These are phyloP conservation scores for Ascochyta rabiei DNA, from an alignment of 2,329 filamentous ascomycete species.

Conservation along the genomic window DNA sequence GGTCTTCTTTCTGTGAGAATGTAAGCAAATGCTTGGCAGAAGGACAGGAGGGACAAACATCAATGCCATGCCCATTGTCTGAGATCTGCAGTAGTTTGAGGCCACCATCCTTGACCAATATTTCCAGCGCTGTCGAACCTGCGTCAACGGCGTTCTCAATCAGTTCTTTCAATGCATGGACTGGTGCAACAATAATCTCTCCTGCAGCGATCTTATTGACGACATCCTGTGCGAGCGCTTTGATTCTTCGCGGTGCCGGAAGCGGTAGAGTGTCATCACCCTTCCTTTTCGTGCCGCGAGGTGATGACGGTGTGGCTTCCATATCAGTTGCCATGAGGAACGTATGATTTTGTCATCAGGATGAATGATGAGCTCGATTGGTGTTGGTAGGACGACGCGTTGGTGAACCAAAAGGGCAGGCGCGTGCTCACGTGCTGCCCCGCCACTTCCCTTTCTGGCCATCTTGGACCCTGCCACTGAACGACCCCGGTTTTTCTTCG, in stretches of 20 bases:
- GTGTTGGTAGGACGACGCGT: slow-evolving; percentile 14
- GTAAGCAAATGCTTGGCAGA: slow-evolving; percentile 14
- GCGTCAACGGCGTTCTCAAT: slow-evolving; percentile 98
- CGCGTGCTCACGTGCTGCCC: slow-evolving; percentile 24
- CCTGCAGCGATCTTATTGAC: slow-evolving; percentile 99
- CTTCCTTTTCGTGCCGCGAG: slow-evolving; percentile 46
- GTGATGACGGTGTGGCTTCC: slow-evolving; percentile 33
- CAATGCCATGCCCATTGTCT: slow-evolving; percentile 95
- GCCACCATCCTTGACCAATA: slow-evolving; percentile 92
- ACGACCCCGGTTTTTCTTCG: too few relatives aligned
- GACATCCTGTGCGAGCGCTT: slow-evolving; percentile 89
- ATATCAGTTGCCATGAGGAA: slow-evolving; percentile 38
- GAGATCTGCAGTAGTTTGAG: slow-evolving; percentile 95
- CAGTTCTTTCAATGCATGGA: slow-evolving; percentile 93
- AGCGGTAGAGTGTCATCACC: slow-evolving; percentile 42
- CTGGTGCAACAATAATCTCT: slow-evolving; percentile 96
- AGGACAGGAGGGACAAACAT: slow-evolving; percentile 62
- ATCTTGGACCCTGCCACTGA: too few relatives aligned
- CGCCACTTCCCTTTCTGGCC: slow-evolving; percentile 18
- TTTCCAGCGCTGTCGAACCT: slow-evolving; percentile 88
- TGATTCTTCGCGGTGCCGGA: slow-evolving; percentile 54
- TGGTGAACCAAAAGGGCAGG: slow-evolving; percentile 15
- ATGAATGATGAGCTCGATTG: background rate
- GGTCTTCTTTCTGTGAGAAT: slow-evolving; percentile 74
- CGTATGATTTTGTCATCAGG: background rate